Percentiles rank a stretch among this genome's conserved stretches.
phyloP scores from a whole-genome alignment of 2,329 filamentous ascomycete species.

The Albophoma yamanashiensis region DNA sequence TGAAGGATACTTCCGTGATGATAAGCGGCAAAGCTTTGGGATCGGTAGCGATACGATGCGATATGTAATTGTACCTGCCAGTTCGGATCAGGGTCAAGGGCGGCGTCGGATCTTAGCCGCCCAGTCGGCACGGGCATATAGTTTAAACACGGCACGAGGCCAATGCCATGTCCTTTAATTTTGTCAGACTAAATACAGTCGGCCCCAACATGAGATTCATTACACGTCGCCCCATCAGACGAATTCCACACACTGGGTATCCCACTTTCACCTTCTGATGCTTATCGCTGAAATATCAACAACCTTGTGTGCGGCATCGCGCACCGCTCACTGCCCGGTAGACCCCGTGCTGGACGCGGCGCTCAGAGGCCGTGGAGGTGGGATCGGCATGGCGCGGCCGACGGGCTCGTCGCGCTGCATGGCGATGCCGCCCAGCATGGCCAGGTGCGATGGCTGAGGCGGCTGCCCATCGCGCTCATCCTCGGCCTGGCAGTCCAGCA shows the following conservation, averaged over 20 bases:
- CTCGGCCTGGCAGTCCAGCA: slow-evolving; percentile 19
- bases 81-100: background rate
- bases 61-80: background rate
- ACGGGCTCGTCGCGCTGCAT: slow-evolving; percentile 26
- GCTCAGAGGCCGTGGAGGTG: slow-evolving; percentile 25
- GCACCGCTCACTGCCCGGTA: slow-evolving; percentile 20
- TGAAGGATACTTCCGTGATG: background rate
- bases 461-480: slow-evolving; percentile 23
- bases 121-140: background rate
- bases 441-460: slow-evolving; percentile 8
- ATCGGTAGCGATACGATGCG: background rate
- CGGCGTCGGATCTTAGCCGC: background rate
- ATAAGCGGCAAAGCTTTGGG: background rate
- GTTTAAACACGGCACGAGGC: background rate
- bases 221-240: background rate
- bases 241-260: background rate
- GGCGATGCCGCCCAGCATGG: slow-evolving; percentile 24
- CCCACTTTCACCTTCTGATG: background rate
- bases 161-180: background rate
- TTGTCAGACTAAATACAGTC: background rate
- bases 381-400: slow-evolving; percentile 14
- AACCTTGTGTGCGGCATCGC: background rate
- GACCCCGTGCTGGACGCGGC: slow-evolving; percentile 32
- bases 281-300: background rate
- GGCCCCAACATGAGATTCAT: background rate